Evolutionary conservation across 345 rosid species (phyloP).

Genomic region (Kandelia obovata): DNA sequence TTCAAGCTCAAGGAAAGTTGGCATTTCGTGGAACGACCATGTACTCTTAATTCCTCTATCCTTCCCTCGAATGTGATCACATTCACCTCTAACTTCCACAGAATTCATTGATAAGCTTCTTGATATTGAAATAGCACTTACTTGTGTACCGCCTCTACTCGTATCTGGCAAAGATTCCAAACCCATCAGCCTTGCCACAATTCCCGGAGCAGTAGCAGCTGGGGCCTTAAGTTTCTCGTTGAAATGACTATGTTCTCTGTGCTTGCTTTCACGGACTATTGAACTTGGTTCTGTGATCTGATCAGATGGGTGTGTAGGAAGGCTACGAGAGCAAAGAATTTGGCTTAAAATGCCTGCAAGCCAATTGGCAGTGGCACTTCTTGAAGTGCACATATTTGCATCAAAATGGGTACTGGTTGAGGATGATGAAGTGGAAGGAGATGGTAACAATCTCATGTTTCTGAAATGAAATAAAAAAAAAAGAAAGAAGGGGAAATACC

Average conservation of each 20-base stretch:
- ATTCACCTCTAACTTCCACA: conserved; percentile 21
- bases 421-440: conserved; percentile 38
- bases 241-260: not conserved
- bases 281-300: conserved; percentile 34
- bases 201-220: conserved; percentile 32
- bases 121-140: conserved; percentile 22
- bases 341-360: conserved; percentile 49
- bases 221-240: conserved; percentile 13
- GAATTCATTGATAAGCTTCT: conserved; percentile 57
- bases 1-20: conserved; percentile 54
- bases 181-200: conserved; percentile 85
- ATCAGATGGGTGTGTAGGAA: conserved; percentile 63
- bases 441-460: conserved; percentile 41
- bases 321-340: conserved; percentile 50
- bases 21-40: conserved; percentile 33
- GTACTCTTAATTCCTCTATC: conserved; percentile 40
- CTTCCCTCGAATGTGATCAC: conserved; percentile 20
- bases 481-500: not conserved
- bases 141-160: not conserved
- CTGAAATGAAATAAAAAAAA: not conserved
- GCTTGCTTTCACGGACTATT: conserved; percentile 4
- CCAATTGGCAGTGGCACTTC: conserved; percentile 38
- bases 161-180: conserved; percentile 43
- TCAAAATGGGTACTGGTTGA: conserved; percentile 24
- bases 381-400: conserved; percentile 31